phyloP scores from a whole-genome alignment of 495 filamentous ascomycete species.

The Penicillium bovifimosum region DNA sequence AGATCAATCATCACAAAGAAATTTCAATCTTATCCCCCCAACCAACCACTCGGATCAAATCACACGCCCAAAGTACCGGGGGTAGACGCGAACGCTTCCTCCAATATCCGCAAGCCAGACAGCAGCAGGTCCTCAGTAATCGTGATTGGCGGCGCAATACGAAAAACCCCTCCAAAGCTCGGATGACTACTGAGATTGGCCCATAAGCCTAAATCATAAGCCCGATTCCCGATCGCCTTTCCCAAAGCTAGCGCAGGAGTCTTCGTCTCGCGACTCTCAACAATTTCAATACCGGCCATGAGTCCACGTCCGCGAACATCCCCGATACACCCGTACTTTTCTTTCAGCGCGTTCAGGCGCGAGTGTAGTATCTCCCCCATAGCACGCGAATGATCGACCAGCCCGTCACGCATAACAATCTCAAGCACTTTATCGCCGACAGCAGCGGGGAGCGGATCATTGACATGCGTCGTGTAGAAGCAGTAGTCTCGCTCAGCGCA shows the following conservation, averaged over 20 bases:
- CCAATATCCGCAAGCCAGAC: slow-evolving; percentile 9
- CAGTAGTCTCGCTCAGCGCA: slow-evolving; percentile 9
- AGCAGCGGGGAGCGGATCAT: slow-evolving; percentile 13
- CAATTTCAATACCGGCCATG: slow-evolving; percentile 15
- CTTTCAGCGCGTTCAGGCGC: slow-evolving; percentile 1
- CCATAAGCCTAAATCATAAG: slow-evolving; percentile 16
- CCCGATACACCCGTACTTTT: slow-evolving; percentile 11
- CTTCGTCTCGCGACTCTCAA: slow-evolving; percentile 4
- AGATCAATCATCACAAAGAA: no score
- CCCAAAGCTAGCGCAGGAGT: slow-evolving; percentile 10
- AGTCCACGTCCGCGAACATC: slow-evolving; percentile 12
- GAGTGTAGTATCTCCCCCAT: slow-evolving; percentile 8
- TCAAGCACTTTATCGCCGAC: slow-evolving; percentile 13
- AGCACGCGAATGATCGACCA: slow-evolving; percentile 9
- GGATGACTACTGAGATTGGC: slow-evolving; percentile 18
- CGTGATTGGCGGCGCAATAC: slow-evolving; percentile 14
- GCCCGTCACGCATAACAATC: slow-evolving; percentile 8
- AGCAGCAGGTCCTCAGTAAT: slow-evolving; percentile 6
- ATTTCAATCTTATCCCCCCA: not conserved
- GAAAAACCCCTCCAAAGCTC: slow-evolving; percentile 12
- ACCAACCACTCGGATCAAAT: not conserved
- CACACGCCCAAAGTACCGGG: slow-evolving; percentile 5
- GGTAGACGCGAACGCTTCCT: slow-evolving; percentile 12
- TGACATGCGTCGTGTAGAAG: slow-evolving; percentile 11
- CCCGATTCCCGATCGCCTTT: slow-evolving; percentile 11